Conservation (phyloP, 768 basidiomycete genomes). For the Agaricus blazei region DNA sequence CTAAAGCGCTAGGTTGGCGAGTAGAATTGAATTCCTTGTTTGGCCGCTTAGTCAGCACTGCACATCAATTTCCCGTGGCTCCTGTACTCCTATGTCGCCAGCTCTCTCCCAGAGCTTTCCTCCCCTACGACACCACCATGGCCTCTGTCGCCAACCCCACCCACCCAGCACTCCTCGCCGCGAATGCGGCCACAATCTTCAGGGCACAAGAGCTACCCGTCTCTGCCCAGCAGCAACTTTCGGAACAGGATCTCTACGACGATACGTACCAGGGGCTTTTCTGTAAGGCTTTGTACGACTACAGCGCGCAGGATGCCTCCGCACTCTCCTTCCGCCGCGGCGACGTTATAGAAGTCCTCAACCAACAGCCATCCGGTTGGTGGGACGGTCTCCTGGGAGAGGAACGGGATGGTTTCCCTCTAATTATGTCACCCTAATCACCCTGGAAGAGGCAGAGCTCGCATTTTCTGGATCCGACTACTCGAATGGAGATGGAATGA, state of each 20-base stretch:
- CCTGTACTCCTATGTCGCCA: conserved; percentile 1
- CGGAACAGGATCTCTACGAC: conserved; percentile 26
- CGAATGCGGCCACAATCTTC: background rate
- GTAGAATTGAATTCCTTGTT: background rate
- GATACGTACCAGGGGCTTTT: conserved; percentile 71
- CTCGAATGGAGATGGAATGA: conserved; percentile 28
- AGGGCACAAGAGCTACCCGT: background rate
- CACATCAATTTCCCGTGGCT: conserved; percentile 6
- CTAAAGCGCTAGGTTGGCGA: conserved; percentile 44
- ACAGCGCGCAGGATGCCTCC: conserved; percentile 80
- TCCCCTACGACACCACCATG: background rate
- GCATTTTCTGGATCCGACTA: conserved; percentile 50
- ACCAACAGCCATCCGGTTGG: conserved; percentile 91
- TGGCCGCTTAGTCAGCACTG: conserved; percentile 7
- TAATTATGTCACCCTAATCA: conserved; percentile 83
- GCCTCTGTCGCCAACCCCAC: conserved; percentile 1
- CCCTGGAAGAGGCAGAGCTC: conserved; percentile 75
- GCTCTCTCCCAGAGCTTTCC: background rate
- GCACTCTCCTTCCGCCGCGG: conserved; percentile 83
- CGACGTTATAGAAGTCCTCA: conserved; percentile 92
- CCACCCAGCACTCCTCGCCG: conserved; percentile 1
- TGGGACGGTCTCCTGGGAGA: conserved; percentile 94
- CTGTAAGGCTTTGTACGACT: conserved; percentile 91
- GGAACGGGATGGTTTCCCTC: conserved; percentile 94
- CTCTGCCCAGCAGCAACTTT: conserved; percentile 16